These are phyloP conservation scores for Pseudogymnoascus sp. DNA, from an alignment of 2,329 filamentous ascomycete genomes.

Conservation along the genomic window DNA sequence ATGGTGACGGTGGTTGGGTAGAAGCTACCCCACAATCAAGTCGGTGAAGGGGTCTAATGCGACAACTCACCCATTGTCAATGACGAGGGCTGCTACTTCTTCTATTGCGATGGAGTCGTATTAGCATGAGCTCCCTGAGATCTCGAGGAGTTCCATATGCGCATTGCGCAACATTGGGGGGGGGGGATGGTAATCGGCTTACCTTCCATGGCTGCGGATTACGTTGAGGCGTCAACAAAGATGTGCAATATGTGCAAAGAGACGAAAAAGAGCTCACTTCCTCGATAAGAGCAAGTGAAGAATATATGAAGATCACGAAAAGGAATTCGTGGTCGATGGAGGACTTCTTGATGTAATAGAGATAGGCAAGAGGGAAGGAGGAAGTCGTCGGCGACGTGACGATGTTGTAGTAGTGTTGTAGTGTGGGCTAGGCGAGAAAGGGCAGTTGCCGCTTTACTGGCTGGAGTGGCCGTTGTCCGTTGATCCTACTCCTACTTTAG, in stretches of 20 bases:
- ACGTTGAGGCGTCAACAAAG: constrained; percentile 26
- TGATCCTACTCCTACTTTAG: constrained; percentile 1
- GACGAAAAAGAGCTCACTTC: constrained; percentile 24
- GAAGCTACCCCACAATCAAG: constrained; percentile 20
- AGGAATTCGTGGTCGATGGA: constrained; percentile 24
- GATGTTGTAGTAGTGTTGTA: constrained; percentile 10
- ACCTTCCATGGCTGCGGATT: constrained; percentile 35
- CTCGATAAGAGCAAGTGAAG: constrained; percentile 22
- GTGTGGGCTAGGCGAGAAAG: constrained; percentile 13
- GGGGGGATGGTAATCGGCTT: constrained; percentile 21
- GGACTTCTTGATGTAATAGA: constrained; percentile 14
- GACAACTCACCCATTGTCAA: constrained; percentile 99
- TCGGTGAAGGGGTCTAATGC: constrained; percentile 24
- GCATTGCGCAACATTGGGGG: constrained; percentile 14
- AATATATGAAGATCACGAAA: constrained; percentile 24
- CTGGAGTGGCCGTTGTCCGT: not conserved
- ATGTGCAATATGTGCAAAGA: constrained; percentile 22
- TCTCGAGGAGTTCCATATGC: constrained; percentile 13
- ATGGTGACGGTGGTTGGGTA: not conserved
- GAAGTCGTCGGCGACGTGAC: constrained; percentile 13
- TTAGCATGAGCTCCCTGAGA: constrained; percentile 22
- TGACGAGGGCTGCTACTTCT: constrained; percentile 99
- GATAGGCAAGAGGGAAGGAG: constrained; percentile 15
- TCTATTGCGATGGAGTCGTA: constrained; percentile 50
- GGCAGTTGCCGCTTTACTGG: constrained; percentile 12